A percentile compares a stretch with the other conserved stretches of the same genome.
phyloP scores from a whole-genome alignment of 73 alveolate genomes.

The Symbiodinium natans region DNA sequence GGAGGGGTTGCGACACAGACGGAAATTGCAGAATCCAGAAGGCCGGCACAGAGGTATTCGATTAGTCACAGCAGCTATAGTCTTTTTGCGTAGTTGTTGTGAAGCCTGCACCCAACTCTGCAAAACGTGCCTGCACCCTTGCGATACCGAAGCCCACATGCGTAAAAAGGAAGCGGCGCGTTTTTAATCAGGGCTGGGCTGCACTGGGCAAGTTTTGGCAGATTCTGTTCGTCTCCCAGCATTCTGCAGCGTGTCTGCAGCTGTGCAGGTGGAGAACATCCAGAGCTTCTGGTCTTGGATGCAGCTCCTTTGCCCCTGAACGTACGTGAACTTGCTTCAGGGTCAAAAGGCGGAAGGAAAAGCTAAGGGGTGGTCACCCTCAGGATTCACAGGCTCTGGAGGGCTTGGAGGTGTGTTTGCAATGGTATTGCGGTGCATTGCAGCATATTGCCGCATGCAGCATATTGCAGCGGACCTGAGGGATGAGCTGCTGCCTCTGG shows the following conservation, averaged over 20 bases:
- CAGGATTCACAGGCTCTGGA: too few species aligned
- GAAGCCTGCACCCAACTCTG: background rate
- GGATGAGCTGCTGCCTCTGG: conserved; percentile 64
- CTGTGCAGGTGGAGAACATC: conserved; percentile 31
- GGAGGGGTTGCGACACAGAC: conserved; percentile 90
- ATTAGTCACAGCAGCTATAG: background rate
- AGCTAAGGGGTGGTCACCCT: too few species aligned
- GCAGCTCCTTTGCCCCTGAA: background rate
- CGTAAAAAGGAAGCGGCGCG: background rate
- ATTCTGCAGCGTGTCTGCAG: too few species aligned
- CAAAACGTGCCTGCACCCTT: background rate
- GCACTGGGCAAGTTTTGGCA: too few species aligned
- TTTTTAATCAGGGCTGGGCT: too few species aligned
- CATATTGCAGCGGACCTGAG: too few species aligned
- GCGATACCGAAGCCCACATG: background rate
- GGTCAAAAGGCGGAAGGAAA: too few species aligned
- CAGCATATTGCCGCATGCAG: too few species aligned
- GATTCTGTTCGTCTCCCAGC: too few species aligned
- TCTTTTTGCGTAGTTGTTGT: background rate
- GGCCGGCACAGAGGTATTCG: conserved; percentile 44
- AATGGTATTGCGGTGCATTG: too few species aligned
- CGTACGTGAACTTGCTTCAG: background rate
- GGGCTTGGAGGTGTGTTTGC: too few species aligned
- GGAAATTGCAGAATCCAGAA: conserved; percentile 91
- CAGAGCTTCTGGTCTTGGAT: conserved; percentile 70